Percentiles rank a stretch among this genome's conserved stretches.
These are phyloP conservation scores for Melocanna baccifera DNA, from an alignment of 176 grass and related monocot genomes.

Conservation along the genomic window DNA sequence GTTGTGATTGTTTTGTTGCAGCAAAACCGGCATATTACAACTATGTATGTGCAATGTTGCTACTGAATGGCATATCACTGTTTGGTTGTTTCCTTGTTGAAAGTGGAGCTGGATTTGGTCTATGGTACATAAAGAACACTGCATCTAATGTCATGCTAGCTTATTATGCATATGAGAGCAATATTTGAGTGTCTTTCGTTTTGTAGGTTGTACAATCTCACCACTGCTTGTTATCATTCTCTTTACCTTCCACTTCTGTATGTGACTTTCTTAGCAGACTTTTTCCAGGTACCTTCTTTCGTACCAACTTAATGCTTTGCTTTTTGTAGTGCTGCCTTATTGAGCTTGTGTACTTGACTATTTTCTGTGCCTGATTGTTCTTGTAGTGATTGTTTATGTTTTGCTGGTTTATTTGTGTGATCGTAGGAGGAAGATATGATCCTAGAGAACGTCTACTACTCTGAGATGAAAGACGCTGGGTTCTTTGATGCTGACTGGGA, in stretches of 20 bases:
- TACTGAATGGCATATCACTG: constrained; percentile 72
- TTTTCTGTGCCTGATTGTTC: constrained; percentile 13
- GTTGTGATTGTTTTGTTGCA: constrained; percentile 41
- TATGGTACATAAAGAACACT: constrained; percentile 58
- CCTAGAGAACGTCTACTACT: constrained; percentile 96
- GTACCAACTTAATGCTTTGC: background rate
- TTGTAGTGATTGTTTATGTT: constrained; percentile 4
- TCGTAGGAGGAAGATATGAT: constrained; percentile 93
- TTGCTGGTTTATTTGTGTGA: constrained; percentile 15
- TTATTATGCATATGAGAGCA: constrained; percentile 22
- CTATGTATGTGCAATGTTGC: constrained; percentile 81
- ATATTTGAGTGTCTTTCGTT: constrained; percentile 1
- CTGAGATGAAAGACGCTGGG: constrained; percentile 98
- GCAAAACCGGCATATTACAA: constrained; percentile 96
- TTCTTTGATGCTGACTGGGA: constrained; percentile 99
- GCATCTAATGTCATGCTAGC: constrained; percentile 14
- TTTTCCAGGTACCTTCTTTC: constrained; percentile 75
- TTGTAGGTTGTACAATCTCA: constrained; percentile 86
- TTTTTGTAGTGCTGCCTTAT: background rate
- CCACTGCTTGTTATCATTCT: constrained; percentile 79
- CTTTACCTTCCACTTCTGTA: constrained; percentile 97
- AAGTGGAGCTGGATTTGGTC: constrained; percentile 80
- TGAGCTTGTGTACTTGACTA: background rate
- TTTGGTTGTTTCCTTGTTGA: constrained; percentile 78
- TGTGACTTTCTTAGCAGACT: constrained; percentile 88